Conservation (phyloP, 768 basidiomycete species). For the Suillus subluteus region DNA sequence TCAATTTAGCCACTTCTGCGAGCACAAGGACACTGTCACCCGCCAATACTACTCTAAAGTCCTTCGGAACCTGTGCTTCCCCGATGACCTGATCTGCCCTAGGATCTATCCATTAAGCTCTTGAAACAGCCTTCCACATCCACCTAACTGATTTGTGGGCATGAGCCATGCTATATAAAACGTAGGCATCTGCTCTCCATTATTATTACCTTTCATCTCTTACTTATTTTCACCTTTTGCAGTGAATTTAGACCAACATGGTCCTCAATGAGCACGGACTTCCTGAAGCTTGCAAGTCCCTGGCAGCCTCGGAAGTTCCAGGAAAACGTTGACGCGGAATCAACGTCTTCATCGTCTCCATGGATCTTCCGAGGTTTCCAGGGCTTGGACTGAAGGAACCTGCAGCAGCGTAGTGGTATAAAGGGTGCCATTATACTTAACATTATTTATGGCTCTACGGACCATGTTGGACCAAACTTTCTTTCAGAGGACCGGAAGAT, state of each 20-base stretch:
- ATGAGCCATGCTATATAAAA: not conserved
- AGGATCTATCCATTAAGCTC: conserved; percentile 15
- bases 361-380: conserved; percentile 11
- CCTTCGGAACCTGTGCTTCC: not conserved
- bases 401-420: conserved; percentile 16
- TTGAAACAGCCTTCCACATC: conserved; percentile 19
- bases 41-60: not conserved
- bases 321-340: conserved; percentile 20
- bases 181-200: conserved; percentile 15
- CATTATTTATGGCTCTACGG: not conserved
- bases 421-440: conserved; percentile 25
- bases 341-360: conserved; percentile 14
- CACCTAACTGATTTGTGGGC: conserved; percentile 22
- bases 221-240: not conserved
- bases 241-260: not conserved
- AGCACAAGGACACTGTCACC: not conserved
- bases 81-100: not conserved
- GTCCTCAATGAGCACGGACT: not conserved
- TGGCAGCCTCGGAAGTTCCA: conserved; percentile 13
- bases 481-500: conserved; percentile 8
- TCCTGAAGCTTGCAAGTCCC: not conserved
- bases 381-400: not conserved
- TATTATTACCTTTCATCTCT: not conserved
- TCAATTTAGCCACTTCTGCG: not conserved
- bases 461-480: not conserved